A percentile compares a stretch with the other conserved stretches of the same genome.
phyloP scores from a whole-genome alignment of 1,139 yeast species.

The Taiozyma sp. region DNA sequence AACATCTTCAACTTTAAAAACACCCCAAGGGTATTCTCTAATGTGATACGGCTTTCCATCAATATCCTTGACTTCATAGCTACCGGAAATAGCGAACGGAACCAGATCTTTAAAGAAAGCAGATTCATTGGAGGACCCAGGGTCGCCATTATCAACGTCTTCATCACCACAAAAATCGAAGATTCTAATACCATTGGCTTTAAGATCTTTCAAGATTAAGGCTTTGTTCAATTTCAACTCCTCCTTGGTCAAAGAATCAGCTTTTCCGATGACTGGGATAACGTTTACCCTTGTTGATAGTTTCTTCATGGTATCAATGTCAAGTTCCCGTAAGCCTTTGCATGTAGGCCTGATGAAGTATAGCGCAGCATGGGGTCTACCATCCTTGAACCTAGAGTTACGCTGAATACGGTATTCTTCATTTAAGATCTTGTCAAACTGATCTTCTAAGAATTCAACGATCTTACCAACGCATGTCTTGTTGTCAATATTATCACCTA shows the following conservation, averaged over 20 bases:
- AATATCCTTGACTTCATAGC: conserved; percentile 30
- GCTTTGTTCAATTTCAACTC: conserved; percentile 42
- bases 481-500: conserved; percentile 37
- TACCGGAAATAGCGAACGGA: conserved; percentile 44
- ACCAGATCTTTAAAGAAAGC: conserved; percentile 31
- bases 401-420: conserved; percentile 60
- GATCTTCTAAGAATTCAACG: conserved; percentile 44
- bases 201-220: conserved; percentile 39
- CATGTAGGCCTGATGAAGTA: conserved; percentile 56
- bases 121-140: conserved; percentile 7
- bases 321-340: conserved; percentile 43
- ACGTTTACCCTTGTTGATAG: conserved; percentile 49
- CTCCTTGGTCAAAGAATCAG: conserved; percentile 47
- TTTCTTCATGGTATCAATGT: conserved; percentile 42
- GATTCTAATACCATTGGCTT: conserved; percentile 37
- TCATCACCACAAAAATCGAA: conserved; percentile 38
- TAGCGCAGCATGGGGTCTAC: conserved; percentile 57
- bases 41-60: conserved; percentile 28
- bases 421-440: conserved; percentile 47
- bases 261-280: conserved; percentile 50
- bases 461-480: conserved; percentile 34
- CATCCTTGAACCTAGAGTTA: conserved; percentile 47
- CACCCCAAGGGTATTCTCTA: conserved; percentile 43
- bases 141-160: conserved; percentile 27
- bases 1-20: conserved; percentile 44